Evolutionary conservation across 2,329 filamentous ascomycete species (phyloP).

Genomic region (Cryphonectria naterciae): DNA sequence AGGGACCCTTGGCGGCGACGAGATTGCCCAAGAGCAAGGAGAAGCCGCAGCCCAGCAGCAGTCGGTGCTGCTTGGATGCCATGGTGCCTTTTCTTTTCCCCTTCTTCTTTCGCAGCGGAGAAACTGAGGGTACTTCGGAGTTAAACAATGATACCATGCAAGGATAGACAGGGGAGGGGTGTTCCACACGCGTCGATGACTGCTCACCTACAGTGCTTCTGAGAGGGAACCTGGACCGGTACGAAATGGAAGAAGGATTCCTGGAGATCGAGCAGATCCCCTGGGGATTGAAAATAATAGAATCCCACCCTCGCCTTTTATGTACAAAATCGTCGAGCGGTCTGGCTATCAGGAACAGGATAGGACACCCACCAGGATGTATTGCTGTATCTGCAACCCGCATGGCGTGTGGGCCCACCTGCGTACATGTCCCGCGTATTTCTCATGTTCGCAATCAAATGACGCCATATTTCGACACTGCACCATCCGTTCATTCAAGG

Average conservation of each 20-base stretch:
- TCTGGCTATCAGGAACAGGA: neutral
- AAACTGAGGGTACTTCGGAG: neutral
- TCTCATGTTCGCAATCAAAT: neutral
- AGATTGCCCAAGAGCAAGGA: neutral
- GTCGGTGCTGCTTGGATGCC: neutral
- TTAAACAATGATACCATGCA: neutral
- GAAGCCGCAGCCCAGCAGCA: constrained; percentile 1
- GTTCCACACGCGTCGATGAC: neutral
- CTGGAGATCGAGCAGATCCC: too few species aligned
- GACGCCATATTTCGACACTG: neutral
- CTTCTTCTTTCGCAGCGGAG: neutral
- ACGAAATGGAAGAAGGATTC: too few species aligned
- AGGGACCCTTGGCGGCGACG: constrained; percentile 30
- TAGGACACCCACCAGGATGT: neutral
- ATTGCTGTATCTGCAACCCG: neutral
- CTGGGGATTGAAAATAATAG: too few species aligned
- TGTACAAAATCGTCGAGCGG: neutral
- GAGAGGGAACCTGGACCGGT: neutral
- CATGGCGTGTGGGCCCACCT: neutral
- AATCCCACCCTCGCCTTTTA: too few species aligned
- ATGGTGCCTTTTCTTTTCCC: neutral
- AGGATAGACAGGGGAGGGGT: neutral
- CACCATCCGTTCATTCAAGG: neutral
- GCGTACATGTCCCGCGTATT: neutral
- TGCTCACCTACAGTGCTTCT: neutral